A percentile compares a stretch with the other conserved stretches of the same genome.
Evolutionary conservation across 2,329 filamentous ascomycete species (phyloP).

Genomic region (Claviceps sorghi): DNA sequence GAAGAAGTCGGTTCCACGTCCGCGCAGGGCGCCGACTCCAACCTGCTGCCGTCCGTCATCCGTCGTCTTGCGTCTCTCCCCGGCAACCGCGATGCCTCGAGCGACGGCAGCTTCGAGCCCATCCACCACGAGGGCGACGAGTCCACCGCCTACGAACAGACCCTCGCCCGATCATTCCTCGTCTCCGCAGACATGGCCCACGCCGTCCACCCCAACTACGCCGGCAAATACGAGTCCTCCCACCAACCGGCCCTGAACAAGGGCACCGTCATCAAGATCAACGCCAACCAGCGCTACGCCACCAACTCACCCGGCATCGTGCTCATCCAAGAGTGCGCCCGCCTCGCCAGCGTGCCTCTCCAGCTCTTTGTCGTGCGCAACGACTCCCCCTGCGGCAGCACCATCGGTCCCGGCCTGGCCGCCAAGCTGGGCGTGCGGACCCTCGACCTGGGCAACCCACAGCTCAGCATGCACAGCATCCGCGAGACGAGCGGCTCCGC

Average conservation of each 20-base stretch:
- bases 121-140: slow-evolving; percentile 46
- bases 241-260: slow-evolving; percentile 94
- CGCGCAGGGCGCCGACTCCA: slow-evolving; percentile 86
- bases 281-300: slow-evolving; percentile 92
- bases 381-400: slow-evolving; percentile 86
- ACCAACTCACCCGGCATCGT: slow-evolving; percentile 95
- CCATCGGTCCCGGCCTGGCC: slow-evolving; percentile 92
- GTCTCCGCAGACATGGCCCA: slow-evolving; percentile 97
- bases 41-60: slow-evolving; percentile 75
- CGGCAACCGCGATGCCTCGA: slow-evolving; percentile 47
- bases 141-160: slow-evolving; percentile 83
- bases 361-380: slow-evolving; percentile 95
- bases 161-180: slow-evolving; percentile 78
- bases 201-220: slow-evolving; percentile 89
- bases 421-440: slow-evolving; percentile 77
- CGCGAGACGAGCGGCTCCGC: slow-evolving; percentile 80
- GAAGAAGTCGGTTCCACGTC: slow-evolving; percentile 91
- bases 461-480: slow-evolving; percentile 94
- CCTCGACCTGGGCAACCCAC: slow-evolving; percentile 83
- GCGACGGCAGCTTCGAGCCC: slow-evolving; percentile 44
- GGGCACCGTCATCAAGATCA: slow-evolving; percentile 93
- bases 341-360: slow-evolving; percentile 60
- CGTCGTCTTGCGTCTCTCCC: slow-evolving; percentile 73
- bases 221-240: slow-evolving; percentile 75
- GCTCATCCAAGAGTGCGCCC: slow-evolving; percentile 75